phyloP scores from a whole-genome alignment of 345 rosid genomes.

The Salix suchowensis region DNA sequence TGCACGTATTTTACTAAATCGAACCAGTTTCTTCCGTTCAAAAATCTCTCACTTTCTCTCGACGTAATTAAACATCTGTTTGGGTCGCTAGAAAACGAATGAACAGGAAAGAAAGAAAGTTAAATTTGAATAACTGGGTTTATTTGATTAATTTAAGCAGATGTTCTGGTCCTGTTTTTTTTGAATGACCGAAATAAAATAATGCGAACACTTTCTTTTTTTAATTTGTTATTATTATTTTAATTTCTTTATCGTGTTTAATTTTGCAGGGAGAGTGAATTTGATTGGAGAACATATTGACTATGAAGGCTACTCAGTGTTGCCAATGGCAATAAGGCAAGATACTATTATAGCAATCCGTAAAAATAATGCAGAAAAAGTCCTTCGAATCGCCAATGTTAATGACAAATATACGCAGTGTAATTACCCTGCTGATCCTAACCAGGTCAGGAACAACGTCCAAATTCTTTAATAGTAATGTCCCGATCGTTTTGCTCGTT shows the following conservation, averaged over 20 bases:
- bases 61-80: background rate
- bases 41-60: background rate
- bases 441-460: slow-evolving; percentile 41
- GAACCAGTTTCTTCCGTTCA: background rate
- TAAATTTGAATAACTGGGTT: background rate
- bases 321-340: slow-evolving; percentile 98
- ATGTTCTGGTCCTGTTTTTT: background rate
- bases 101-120: background rate
- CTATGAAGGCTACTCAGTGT: slow-evolving; percentile 94
- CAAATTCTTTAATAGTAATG: background rate
- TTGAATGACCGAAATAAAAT: too few relatives aligned
- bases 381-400: slow-evolving; percentile 70
- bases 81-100: background rate
- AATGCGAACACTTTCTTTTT: background rate
- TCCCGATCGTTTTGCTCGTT: background rate
- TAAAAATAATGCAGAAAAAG: slow-evolving; percentile 41
- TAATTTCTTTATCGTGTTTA: background rate
- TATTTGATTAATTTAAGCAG: background rate
- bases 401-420: slow-evolving; percentile 64
- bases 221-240: background rate
- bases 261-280: slow-evolving; percentile 78
- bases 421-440: slow-evolving; percentile 76
- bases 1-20: background rate
- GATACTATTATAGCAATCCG: slow-evolving; percentile 83
- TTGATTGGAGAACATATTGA: slow-evolving; percentile 97